These are phyloP conservation scores for Hemileia vastatrix DNA, from an alignment of 1,284 basidiomycete genomes.

Conservation along the genomic window DNA sequence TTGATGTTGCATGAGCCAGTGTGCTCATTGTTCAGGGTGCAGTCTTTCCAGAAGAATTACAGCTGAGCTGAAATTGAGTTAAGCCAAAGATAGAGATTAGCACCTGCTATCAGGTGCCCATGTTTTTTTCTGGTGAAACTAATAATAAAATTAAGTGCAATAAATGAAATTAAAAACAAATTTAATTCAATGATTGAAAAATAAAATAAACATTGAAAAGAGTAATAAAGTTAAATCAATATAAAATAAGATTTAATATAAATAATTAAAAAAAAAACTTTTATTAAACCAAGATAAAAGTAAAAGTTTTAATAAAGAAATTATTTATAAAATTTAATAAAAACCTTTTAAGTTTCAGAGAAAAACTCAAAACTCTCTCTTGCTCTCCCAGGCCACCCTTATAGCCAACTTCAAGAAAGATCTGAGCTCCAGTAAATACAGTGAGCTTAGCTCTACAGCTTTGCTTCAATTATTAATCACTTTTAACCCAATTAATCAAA, in stretches of 20 bases:
- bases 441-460: not conserved
- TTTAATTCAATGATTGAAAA: not conserved
- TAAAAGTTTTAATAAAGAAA: not conserved
- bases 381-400: too few relatives aligned
- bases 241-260: not conserved
- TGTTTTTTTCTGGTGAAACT: too few relatives aligned
- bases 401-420: too few relatives aligned
- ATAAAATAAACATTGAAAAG: not conserved
- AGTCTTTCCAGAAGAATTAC: too few relatives aligned
- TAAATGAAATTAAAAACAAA: not conserved
- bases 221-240: not conserved
- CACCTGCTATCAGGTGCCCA: too few relatives aligned
- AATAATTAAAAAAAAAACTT: not conserved
- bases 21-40: too few relatives aligned
- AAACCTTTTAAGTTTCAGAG: too few relatives aligned
- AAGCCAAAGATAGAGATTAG: too few relatives aligned
- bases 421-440: too few relatives aligned
- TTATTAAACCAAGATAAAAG: not conserved
- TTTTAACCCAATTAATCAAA: not conserved
- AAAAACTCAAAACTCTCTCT: too few relatives aligned
- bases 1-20: too few relatives aligned
- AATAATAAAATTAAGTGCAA: not conserved
- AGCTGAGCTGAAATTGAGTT: too few relatives aligned
- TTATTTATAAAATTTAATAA: not conserved
- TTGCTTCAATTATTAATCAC: not conserved